phyloP scores from a whole-genome alignment of 768 basidiomycete genomes.

The Myochromella boudieri region DNA sequence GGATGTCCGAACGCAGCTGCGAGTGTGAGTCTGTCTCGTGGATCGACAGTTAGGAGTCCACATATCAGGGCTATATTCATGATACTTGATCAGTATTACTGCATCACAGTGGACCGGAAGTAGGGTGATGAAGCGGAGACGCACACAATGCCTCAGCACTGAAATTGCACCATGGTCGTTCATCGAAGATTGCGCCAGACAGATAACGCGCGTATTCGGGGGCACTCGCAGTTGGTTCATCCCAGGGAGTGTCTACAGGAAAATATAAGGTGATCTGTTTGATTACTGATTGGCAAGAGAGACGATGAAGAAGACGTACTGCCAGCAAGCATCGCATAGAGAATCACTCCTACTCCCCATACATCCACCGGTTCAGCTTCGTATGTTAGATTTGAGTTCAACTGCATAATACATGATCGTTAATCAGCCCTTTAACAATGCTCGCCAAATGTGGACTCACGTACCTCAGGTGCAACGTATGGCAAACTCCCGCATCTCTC shows the following conservation, averaged over 20 bases:
- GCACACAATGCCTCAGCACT: conserved; percentile 57
- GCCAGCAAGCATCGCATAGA: conserved; percentile 87
- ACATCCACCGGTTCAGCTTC: conserved; percentile 91
- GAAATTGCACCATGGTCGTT: conserved; percentile 80
- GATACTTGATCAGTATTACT: neutral
- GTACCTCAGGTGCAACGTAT: conserved; percentile 15
- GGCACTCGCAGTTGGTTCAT: conserved; percentile 80
- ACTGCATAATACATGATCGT: conserved; percentile 36
- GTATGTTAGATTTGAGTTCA: conserved; percentile 69
- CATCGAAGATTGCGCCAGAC: conserved; percentile 68
- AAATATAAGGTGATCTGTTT: neutral
- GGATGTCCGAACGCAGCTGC: conserved; percentile 49
- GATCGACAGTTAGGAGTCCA: conserved; percentile 72
- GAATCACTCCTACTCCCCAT: conserved; percentile 94
- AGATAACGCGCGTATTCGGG: conserved; percentile 80
- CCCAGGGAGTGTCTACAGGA: conserved; percentile 91
- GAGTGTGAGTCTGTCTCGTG: conserved; percentile 65
- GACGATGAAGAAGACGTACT: conserved; percentile 52
- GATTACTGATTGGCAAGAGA: neutral
- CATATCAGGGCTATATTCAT: conserved; percentile 67
- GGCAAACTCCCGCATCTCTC: conserved; percentile 14
- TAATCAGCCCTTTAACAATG: no score
- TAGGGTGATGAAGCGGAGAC: conserved; percentile 22
- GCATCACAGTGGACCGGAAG: no score
- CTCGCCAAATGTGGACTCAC: neutral